These are phyloP conservation scores for Candida labiduridarum DNA, from an alignment of 1,139 yeast species.

Conservation along the genomic window DNA sequence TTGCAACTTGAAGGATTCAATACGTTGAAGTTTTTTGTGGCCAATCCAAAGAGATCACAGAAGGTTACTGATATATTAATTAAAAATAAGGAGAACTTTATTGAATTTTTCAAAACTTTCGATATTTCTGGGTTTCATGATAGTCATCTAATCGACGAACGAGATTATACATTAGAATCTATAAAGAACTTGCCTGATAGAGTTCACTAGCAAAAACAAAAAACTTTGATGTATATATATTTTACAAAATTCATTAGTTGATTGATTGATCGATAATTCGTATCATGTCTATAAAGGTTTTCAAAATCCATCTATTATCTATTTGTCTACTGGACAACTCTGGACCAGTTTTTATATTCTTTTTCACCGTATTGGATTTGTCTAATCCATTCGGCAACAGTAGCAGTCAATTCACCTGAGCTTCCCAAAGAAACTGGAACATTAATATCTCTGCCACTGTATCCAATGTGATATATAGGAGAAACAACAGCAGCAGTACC, in stretches of 20 bases:
- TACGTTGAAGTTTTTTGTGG: slow-evolving; percentile 89
- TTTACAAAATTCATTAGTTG: too few species aligned
- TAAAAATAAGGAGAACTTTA: slow-evolving; percentile 77
- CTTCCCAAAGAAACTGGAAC: slow-evolving; percentile 82
- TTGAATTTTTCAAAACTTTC: slow-evolving; percentile 69
- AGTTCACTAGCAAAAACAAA: slow-evolving; percentile 10
- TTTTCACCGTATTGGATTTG: slow-evolving; percentile 88
- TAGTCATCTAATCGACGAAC: slow-evolving; percentile 72
- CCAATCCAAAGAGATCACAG: slow-evolving; percentile 88
- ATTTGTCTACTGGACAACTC: slow-evolving; percentile 36
- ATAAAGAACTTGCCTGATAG: slow-evolving; percentile 66
- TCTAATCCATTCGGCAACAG: slow-evolving; percentile 82
- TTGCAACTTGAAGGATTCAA: slow-evolving; percentile 90
- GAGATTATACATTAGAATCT: slow-evolving; percentile 75
- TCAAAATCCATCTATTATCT: neutral
- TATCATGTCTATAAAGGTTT: slow-evolving; percentile 3
- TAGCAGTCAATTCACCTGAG: slow-evolving; percentile 80
- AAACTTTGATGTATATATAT: too few species aligned
- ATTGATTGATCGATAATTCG: neutral
- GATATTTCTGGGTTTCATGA: slow-evolving; percentile 68
- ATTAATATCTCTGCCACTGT: slow-evolving; percentile 65
- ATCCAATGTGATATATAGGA: slow-evolving; percentile 87
- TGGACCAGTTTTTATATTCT: slow-evolving; percentile 64
- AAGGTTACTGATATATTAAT: slow-evolving; percentile 77
- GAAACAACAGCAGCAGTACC: slow-evolving; percentile 98